Conservation (phyloP, 164 flowering plant species). For the Buxus sempervirens region DNA sequence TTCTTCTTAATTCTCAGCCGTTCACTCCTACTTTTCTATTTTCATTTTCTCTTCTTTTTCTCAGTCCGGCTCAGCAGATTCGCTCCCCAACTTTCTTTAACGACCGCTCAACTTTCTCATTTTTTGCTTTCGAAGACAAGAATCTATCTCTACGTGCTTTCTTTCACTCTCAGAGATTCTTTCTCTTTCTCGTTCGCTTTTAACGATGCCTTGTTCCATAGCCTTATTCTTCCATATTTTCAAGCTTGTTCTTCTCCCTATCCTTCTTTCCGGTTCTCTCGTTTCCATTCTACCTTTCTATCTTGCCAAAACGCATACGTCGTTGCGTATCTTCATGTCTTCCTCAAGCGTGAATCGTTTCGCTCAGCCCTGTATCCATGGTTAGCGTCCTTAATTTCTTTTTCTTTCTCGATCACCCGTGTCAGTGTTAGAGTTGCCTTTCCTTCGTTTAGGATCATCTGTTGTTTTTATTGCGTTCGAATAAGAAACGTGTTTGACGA, state of each 20-base stretch:
- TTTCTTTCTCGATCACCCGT: not conserved
- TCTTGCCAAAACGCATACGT: not conserved
- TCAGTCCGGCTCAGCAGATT: conserved; percentile 41
- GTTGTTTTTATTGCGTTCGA: not conserved
- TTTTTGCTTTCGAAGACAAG: conserved; percentile 59
- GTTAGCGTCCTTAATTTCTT: conserved; percentile 21
- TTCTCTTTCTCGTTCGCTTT: conserved; percentile 22
- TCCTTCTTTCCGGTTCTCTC: conserved; percentile 15
- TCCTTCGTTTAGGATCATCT: not conserved
- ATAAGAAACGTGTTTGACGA: not conserved
- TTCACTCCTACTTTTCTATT: conserved; percentile 21
- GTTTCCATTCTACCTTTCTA: conserved; percentile 5
- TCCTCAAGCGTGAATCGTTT: conserved; percentile 53
- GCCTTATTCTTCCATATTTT: conserved; percentile 6
- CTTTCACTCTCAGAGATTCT: conserved; percentile 22
- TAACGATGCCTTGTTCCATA: conserved; percentile 29
- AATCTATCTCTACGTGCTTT: conserved; percentile 37
- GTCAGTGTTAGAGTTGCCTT: not conserved
- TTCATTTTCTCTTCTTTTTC: conserved; percentile 8
- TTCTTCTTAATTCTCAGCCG: conserved; percentile 2
- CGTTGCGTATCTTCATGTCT: conserved; percentile 34
- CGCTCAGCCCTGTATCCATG: conserved; percentile 60
- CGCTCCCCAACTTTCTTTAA: conserved; percentile 5
- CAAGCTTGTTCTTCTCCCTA: conserved; percentile 13
- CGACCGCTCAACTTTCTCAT: conserved; percentile 18